Base-by-base conservation (phyloP, 495 filamentous ascomycete species). In the Aspergillus saccharolyticus region DNA sequence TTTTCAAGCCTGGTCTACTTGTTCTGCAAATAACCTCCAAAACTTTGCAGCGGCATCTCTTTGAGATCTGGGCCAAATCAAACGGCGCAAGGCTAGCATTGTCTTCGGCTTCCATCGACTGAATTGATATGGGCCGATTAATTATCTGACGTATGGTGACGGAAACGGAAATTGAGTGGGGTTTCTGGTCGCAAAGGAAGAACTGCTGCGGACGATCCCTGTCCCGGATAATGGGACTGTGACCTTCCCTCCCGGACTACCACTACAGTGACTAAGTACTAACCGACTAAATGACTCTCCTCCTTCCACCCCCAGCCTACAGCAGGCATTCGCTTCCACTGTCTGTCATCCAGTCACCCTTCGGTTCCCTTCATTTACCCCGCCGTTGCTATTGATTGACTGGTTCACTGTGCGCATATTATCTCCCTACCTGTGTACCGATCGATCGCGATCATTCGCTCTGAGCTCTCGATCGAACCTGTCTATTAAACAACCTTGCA, bases 171-270 rank as follows among this genome's bases (percentile, higher is more conserved):
- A 52, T 46, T 25, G 56, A 58, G 52, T 53, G 46, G 48, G 53
- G 25, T 4, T 55, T 48, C 48, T 51, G 51, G 52, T 42, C 42
- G 52, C 53, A 56, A 64, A 47, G 21, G 46, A 60, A 60, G 53
- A 57, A 57, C 59, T 54, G 51, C 55, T 54, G n/a, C 42, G 56
- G 57, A 54, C 63, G 59, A 65, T 61, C 57, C 59, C 60, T 62
- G 52, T 51, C 59, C 59, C 52, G 54, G 53, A 43, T 56, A 42
- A 49, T 60, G 49, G 54, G 55, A 63, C 48, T n/a, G n/a, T n/a
- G n/a, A n/a, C n/a, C n/a, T n/a, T n/a, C n/a, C n/a, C n/a, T n/a
- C n/a, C n/a, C n/a, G n/a, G n/a, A n/a, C n/a, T n/a, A n/a, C n/a
- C n/a, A n/a, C n/a, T n/a, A n/a, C n/a, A n/a, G n/a, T 30, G 25